Base-by-base conservation (phyloP, 2,329 filamentous ascomycete genomes). In the Arthrobotrys sinensis region DNA sequence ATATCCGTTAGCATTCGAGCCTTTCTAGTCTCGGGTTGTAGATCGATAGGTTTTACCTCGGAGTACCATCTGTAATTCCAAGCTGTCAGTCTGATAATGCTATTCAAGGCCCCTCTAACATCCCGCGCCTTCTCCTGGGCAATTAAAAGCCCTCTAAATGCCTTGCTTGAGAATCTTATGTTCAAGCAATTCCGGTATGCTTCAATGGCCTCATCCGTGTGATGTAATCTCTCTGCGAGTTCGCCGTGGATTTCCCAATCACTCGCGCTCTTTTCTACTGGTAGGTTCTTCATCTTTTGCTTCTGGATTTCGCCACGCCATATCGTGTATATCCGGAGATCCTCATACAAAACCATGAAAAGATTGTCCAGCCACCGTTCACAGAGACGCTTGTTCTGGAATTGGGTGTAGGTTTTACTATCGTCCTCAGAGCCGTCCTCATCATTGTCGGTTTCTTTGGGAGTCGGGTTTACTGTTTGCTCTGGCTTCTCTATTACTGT, bases 41-140 rank as follows among this genome's bases (percentile, higher is more conserved):
- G 4, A 16, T 32, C 16, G 48, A 43, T 19, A 34, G 10, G 28
- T 79, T 86, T 82, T 84, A 91, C 90, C 89, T 99, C 96, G 71
- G 94, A 97, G 86, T 99, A 99, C 96, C 96, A 99, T 81, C 96
- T 89, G 85, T 97, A 99, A 86, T 99, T 96, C 96, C 96, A 99
- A 11, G 95, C 96, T 38, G 98, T 93, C 48, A 99, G 87, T 65
- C 94, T 88, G 80, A 99, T 97, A 75, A 97, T 87, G n/a, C 93
- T 91, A 32, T 91, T 92, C 5, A 98, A 88, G 72, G 91, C 93
- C 78, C 94, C 92, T 79, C 93, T 88, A 2, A 93, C 94, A 85
- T 93, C 93, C 82, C 92, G 92, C 75, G 88, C 88, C 83, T 89
- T 89, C 85, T 96, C 92, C 81, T 94, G 93, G 57, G 93, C 88